phyloP scores from a whole-genome alignment of 2,329 filamentous ascomycete genomes.

The Chaetomium globosum region DNA sequence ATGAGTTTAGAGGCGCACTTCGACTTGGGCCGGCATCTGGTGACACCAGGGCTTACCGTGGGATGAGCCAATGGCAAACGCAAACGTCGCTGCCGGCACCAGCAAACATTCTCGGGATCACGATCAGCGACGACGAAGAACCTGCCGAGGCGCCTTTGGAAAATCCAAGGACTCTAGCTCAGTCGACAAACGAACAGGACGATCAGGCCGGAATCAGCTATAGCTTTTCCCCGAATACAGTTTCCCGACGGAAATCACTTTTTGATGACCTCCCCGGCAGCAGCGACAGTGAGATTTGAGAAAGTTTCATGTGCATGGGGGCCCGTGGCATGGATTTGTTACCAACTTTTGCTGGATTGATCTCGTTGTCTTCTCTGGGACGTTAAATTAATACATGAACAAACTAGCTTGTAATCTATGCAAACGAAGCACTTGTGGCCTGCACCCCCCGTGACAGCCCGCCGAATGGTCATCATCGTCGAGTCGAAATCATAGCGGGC shows the following conservation, averaged over 20 bases:
- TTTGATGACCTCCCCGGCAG: conserved; percentile 14
- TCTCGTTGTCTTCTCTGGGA: not conserved
- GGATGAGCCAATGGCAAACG: conserved; percentile 8
- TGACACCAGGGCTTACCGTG: not conserved
- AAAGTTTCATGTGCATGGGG: not conserved
- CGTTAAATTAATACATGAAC: not conserved
- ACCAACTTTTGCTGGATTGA: not conserved
- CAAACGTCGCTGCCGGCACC: conserved; percentile 3
- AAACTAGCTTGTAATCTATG: not conserved
- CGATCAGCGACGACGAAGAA: conserved; percentile 18
- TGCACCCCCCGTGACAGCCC: not conserved
- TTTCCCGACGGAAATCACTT: conserved; percentile 13
- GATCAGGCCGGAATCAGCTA: not conserved
- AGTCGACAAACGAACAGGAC: not conserved
- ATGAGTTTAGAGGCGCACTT: not conserved
- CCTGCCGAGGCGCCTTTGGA: not conserved
- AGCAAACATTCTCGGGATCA: conserved; percentile 4
- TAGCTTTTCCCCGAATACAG: conserved; percentile 3
- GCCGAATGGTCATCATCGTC: not conserved
- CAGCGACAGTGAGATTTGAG: conserved; percentile 14
- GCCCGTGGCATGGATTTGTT: not conserved
- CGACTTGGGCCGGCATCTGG: not conserved
- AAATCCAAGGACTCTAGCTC: not conserved
- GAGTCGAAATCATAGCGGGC: not conserved
- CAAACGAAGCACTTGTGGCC: not conserved